A percentile compares a stretch with the other conserved stretches of the same genome.
These are phyloP conservation scores for Penicillium sp. DNA, from an alignment of 2,329 filamentous ascomycete species.

Conservation along the genomic window DNA sequence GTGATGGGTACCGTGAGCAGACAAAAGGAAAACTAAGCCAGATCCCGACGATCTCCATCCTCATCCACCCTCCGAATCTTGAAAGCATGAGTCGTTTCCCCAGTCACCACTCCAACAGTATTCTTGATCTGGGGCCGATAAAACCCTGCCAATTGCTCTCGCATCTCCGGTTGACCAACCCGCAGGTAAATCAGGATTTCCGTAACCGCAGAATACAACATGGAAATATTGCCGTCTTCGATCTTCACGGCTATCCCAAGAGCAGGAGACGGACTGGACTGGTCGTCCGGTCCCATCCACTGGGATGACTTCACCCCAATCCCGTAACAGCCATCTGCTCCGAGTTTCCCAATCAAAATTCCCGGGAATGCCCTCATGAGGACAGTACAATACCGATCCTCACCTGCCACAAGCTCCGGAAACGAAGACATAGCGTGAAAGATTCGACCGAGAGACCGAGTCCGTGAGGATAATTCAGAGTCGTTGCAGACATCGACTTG, in stretches of 20 bases:
- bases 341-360: slow-evolving; percentile 43
- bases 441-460: slow-evolving; percentile 27
- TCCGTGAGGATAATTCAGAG: slow-evolving; percentile 12
- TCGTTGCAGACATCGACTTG: background rate
- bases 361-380: slow-evolving; percentile 40
- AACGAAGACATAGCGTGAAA: slow-evolving; percentile 41
- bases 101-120: slow-evolving; percentile 36
- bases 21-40: no score
- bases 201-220: slow-evolving; percentile 41
- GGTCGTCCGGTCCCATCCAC: slow-evolving; percentile 23
- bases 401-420: slow-evolving; percentile 43
- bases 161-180: slow-evolving; percentile 31
- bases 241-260: slow-evolving; percentile 46
- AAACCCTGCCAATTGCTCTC: slow-evolving; percentile 28
- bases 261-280: slow-evolving; percentile 18
- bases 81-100: slow-evolving; percentile 16
- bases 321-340: slow-evolving; percentile 47
- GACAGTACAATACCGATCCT: slow-evolving; percentile 44
- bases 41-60: no score
- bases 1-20: no score
- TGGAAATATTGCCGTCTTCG: slow-evolving; percentile 43
- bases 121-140: slow-evolving; percentile 34
- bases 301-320: slow-evolving; percentile 37
- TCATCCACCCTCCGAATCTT: slow-evolving; percentile 1
- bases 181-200: slow-evolving; percentile 43